phyloP scores from a whole-genome alignment of 176 grass and related monocot genomes.

The Secale cereale region DNA sequence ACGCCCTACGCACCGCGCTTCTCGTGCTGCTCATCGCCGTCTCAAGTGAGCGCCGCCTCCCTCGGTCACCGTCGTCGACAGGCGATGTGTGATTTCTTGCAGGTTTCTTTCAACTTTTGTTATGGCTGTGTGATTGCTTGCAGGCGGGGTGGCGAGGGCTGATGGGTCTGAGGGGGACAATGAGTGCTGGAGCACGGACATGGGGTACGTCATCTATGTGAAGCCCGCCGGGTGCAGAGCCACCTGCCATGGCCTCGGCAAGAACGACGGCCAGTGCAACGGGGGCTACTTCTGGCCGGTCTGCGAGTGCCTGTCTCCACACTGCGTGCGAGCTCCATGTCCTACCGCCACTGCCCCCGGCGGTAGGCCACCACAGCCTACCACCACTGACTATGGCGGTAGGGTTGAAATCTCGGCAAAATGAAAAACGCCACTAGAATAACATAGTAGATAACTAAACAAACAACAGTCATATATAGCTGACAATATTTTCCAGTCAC shows the following conservation, averaged over 20 bases:
- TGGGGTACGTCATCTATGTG: constrained; percentile 11
- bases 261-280: constrained; percentile 5
- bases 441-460: no score
- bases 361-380: no score
- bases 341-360: no score
- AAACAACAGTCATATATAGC: no score
- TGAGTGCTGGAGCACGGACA: constrained; percentile 3
- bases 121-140: background rate
- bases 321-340: background rate
- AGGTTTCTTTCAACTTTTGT: background rate
- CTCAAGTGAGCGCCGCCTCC: background rate
- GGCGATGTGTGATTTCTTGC: no score
- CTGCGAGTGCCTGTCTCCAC: background rate
- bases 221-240: background rate
- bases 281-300: background rate
- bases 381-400: no score
- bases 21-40: constrained; percentile 23
- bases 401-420: no score
- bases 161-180: rapidly evolving
- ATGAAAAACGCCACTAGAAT: no score
- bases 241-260: background rate
- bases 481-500: no score
- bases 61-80: no score
- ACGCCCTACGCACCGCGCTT: background rate
- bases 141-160: background rate